Percentiles rank a stretch among this genome's conserved stretches.
Evolutionary conservation across 352 stramenopile genomes (phyloP).

Genomic region (Pythium myriotylum): DNA sequence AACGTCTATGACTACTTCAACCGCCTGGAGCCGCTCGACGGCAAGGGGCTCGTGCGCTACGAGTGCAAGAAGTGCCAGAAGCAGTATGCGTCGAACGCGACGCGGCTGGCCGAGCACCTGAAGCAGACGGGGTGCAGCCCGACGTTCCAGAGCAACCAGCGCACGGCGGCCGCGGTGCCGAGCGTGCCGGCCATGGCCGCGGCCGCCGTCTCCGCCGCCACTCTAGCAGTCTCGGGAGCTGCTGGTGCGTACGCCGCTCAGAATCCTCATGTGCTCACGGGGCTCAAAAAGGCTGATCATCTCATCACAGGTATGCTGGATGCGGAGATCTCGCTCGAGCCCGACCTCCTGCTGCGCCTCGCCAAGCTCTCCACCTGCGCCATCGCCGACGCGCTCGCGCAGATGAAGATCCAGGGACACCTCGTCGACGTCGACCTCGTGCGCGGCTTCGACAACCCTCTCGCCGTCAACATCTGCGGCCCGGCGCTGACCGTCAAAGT

Average conservation of each 20-base stretch:
- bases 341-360: conserved; percentile 65
- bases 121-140: conserved; percentile 71
- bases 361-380: conserved; percentile 80
- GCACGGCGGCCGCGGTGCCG: conserved; percentile 26
- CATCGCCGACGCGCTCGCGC: conserved; percentile 77
- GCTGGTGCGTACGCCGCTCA: conserved; percentile 36
- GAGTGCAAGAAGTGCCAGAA: conserved; percentile 90
- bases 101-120: conserved; percentile 77
- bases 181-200: conserved; percentile 27
- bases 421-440: conserved; percentile 77
- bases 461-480: conserved; percentile 74
- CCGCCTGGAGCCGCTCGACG: conserved; percentile 65
- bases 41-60: conserved; percentile 79
- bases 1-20: conserved; percentile 89
- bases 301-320: conserved; percentile 71
- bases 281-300: conserved; percentile 57
- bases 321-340: conserved; percentile 59
- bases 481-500: conserved; percentile 77
- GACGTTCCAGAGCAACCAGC: conserved; percentile 84
- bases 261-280: conserved; percentile 38
- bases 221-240: conserved; percentile 32
- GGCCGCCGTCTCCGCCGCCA: conserved; percentile 29
- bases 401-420: conserved; percentile 79
- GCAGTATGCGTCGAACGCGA: conserved; percentile 86
- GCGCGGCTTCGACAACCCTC: conserved; percentile 53